Evolutionary conservation across 805 yeast genomes (phyloP).

Genomic region (Ogataea zsoltii): DNA sequence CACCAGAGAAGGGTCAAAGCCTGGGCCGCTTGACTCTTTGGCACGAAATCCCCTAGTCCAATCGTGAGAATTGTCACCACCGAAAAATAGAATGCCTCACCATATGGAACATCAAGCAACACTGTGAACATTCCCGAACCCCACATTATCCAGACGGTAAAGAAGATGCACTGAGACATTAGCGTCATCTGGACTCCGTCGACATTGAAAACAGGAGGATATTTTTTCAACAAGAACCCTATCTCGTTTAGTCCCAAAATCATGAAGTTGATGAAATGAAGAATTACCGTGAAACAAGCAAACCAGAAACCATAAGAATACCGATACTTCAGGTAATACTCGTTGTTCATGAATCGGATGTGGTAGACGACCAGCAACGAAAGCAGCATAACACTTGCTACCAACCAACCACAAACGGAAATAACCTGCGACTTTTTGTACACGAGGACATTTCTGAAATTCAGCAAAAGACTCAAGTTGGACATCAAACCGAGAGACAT

Average conservation of each 20-base stretch:
- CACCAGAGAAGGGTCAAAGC: slow-evolving; percentile 65
- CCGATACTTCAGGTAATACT: slow-evolving; percentile 18
- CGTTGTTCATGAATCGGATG: slow-evolving; percentile 21
- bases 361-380: slow-evolving; percentile 43
- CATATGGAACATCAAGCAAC: slow-evolving; percentile 51
- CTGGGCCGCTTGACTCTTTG: slow-evolving; percentile 52
- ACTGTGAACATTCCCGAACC: slow-evolving; percentile 63
- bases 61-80: slow-evolving; percentile 74
- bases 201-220: slow-evolving; percentile 71
- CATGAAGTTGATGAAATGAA: slow-evolving; percentile 60
- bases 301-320: slow-evolving; percentile 76
- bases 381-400: slow-evolving; percentile 56
- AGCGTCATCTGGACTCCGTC: slow-evolving; percentile 67
- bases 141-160: slow-evolving; percentile 68
- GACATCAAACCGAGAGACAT: slow-evolving; percentile 66
- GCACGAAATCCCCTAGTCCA: slow-evolving; percentile 77
- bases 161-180: slow-evolving; percentile 66
- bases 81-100: slow-evolving; percentile 71
- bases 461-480: slow-evolving; percentile 66
- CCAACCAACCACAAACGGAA: slow-evolving; percentile 64
- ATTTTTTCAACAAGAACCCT: slow-evolving; percentile 60
- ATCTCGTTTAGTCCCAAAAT: slow-evolving; percentile 56
- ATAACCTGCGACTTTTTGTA: slow-evolving; percentile 63
- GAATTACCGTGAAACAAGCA: slow-evolving; percentile 62
- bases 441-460: slow-evolving; percentile 58